Conservation (phyloP, 1,284 basidiomycete genomes). For the Sporisorium reilianum region DNA sequence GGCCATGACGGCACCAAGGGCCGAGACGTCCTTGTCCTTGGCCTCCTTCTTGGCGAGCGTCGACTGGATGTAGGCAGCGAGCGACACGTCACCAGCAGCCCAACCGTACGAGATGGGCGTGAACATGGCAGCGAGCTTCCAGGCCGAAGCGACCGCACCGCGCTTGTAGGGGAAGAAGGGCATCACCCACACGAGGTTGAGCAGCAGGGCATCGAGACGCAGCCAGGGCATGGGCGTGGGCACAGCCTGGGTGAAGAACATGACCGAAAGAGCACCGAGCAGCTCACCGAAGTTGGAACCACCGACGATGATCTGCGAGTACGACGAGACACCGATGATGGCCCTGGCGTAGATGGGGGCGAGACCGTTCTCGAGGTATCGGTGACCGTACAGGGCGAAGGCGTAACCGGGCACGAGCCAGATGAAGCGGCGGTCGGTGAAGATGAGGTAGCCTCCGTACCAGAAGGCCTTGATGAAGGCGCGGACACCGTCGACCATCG, state of each 20-base stretch:
- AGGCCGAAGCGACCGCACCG: constrained; percentile 48
- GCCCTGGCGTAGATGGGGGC: constrained; percentile 68
- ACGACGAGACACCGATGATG: constrained; percentile 66
- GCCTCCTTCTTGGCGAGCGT: constrained; percentile 66
- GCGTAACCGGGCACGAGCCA: constrained; percentile 69
- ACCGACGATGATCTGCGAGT: constrained; percentile 65
- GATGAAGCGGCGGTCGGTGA: constrained; percentile 66
- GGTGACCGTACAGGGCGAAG: constrained; percentile 69
- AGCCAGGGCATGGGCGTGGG: constrained; percentile 69
- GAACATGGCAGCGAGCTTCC: constrained; percentile 65
- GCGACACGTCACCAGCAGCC: constrained; percentile 70
- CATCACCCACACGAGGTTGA: constrained; percentile 70
- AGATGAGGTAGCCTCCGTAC: constrained; percentile 65
- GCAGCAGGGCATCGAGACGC: constrained; percentile 66
- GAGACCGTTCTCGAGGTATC: constrained; percentile 70
- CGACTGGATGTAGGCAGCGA: constrained; percentile 70
- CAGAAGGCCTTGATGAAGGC: constrained; percentile 67
- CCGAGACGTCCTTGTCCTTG: constrained; percentile 67
- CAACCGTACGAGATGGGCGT: constrained; percentile 69
- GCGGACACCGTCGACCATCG: constrained; percentile 55
- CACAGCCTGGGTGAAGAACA: constrained; percentile 64
- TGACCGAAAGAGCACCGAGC: constrained; percentile 68
- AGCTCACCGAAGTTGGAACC: constrained; percentile 67
- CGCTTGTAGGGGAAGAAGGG: constrained; percentile 63
- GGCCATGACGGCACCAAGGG: constrained; percentile 70